Base-by-base conservation (phyloP, 192 early-diverging fungal genomes). In the Dimargaris xerosporica region DNA sequence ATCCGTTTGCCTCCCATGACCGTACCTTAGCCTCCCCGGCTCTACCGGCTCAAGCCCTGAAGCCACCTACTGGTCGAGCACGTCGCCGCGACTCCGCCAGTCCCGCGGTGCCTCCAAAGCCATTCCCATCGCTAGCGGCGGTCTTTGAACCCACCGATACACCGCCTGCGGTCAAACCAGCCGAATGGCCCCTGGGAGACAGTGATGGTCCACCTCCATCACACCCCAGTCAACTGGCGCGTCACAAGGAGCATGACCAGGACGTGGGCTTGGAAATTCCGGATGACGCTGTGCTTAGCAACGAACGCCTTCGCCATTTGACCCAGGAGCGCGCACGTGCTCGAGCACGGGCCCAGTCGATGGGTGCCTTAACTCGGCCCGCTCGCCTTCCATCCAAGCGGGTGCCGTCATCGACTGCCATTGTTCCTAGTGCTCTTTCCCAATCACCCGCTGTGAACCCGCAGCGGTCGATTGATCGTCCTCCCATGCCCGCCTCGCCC, bases 281-380 rank as follows among this genome's bases (percentile, higher is more conserved):
- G 7, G 29, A 56, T 17, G 16, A n/a, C 28, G 6, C 30, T 19
- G 3, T 56, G 54, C 34, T 56, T 11, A 56, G 54, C 28, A 28
- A 56, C 6, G 28, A 56, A 7, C 28, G 54, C 17, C 54, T 56
- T 19, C 28, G 30, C 28, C 28, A 56, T 19, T 9, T 56, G 54
- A 9, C 28, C 30, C 29, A 34, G 34, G 54, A 56, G 28, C 54
- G 54, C 5, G 54, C 54, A 19, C 54, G 54, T 17, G 54, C 54
- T 29, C 28, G 53, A 2, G 53, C 53, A 2, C 23, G 54, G 19
- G 54, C 54, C 54, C 54, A 56, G 16, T 56, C 54, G 6, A 28
- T 56, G 54, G 29, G 54, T 13, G 54, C 26, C 6, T 28, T 30
- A 28, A 26, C 54, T 19, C 28, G 54, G 1, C 54, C 54, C 28